A percentile compares a stretch with the other conserved stretches of the same genome.
These are phyloP conservation scores for Cordyceps cateniannulata DNA, from an alignment of 2,329 filamentous ascomycete species.

Conservation along the genomic window DNA sequence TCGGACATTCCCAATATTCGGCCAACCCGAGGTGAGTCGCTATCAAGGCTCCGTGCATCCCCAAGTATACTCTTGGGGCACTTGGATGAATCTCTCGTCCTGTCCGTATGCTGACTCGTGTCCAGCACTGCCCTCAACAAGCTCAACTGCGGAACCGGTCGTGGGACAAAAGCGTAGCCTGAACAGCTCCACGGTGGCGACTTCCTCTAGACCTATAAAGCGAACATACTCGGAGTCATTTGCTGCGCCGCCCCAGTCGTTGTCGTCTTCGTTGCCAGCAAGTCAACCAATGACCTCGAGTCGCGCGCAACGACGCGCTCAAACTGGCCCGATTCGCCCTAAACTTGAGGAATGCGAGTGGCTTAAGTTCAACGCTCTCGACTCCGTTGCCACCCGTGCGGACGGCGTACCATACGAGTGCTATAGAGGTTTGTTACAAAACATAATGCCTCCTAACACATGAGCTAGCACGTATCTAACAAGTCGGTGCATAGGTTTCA, in stretches of 20 bases:
- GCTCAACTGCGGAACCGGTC: background rate
- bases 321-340: background rate
- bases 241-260: too few species aligned
- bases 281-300: background rate
- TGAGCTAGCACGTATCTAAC: background rate
- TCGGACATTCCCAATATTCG: background rate
- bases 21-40: background rate
- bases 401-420: background rate
- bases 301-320: background rate
- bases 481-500: background rate
- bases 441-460: background rate
- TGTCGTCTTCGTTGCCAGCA: background rate
- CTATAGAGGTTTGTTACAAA: background rate
- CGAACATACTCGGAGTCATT: background rate
- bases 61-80: background rate
- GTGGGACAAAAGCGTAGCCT: background rate
- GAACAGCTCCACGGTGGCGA: background rate
- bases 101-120: background rate
- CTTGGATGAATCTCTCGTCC: background rate
- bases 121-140: background rate
- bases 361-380: background rate
- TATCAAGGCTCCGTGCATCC: background rate
- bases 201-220: background rate
- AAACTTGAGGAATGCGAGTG: background rate
- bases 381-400: background rate